Base-by-base conservation (phyloP, 1,284 basidiomycete genomes). In the Cutaneotrichosporon cyanovorans region DNA sequence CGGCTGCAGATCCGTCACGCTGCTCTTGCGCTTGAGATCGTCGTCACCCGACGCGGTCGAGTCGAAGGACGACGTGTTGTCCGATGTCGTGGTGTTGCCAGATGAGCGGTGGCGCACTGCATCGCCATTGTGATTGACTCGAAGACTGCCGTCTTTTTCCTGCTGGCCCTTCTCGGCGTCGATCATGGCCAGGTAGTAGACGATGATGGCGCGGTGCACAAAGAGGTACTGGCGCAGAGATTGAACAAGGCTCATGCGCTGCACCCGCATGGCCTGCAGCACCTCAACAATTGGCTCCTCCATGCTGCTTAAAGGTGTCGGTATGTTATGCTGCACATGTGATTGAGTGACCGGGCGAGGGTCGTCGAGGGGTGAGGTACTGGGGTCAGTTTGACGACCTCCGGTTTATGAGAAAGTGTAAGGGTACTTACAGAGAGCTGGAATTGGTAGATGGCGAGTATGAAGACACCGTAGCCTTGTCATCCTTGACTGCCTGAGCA, bases 211-310 rank as follows among this genome's bases (percentile, higher is more conserved):
- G 28, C 83, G 81, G 63, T 92, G 86, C 22, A 89, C 85, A 65
- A 91, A 92, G 19, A 91, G 81, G 62, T 89, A 92, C 72, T 92
- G 88, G 50, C 88, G 75, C 61, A 91, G 70, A 62, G 83, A 88
- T 74, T 90, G 88, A 59, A 87, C 89, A 48, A 92, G 69, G 60
- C 85, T 88, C 88, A 92, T 92, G 41, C 88, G 75, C 71, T 92
- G 88, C 63, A 89, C 82, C 40, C 88, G 78, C 84, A 92, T 89
- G 61, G 88, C 86, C 66, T 87, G 84, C 22, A 92, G 73, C 3
- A 91, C 78, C 46, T 81, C 77, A 61, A 78, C 78, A 33, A 92
- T 78, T 4, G 88, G 88, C 48, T 87, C 82, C 30, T 78, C 74
- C 56, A 83, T 80, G 21, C 75, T 72, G 36, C 78, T 79, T 42